Evolutionary conservation across 148 eudicot genomes (phyloP), one percentile per base, ranked within the genome.

Genomic region (Dianthus caryophyllus): DNA sequence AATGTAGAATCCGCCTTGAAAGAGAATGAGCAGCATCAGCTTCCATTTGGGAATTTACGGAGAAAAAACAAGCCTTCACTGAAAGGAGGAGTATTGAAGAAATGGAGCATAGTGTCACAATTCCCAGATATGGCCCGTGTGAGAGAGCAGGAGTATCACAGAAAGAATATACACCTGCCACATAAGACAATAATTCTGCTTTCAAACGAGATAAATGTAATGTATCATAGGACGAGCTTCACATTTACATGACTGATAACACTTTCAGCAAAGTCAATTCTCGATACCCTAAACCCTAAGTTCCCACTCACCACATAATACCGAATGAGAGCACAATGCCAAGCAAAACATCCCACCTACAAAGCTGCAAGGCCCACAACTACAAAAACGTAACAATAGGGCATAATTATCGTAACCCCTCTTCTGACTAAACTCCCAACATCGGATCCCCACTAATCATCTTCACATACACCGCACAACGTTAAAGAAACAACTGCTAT

Each of bases 111-210:
- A 90, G 5, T 27, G 84, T 75, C 78, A 88, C 96, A 58, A 88
- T 90, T 80, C 97, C 99, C 39, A 94, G 79, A 81, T 88, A 94
- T 12, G 93, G 96, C 54, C 97, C 99, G 15, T 90, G 89, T 33
- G 99, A 90, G 39, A 94, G 83, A 59, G 90, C 90, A 71, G 96
- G 86, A 24, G 80, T 87, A 77, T 94, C 97, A 70, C 96, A 90
- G 61, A 88, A 66, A 63, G 80, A 69, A 84, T 94, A 94, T 58
- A 85, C 96, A 84, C 88, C 99, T 94, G 85, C 63, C 60, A 56
- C 41, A 51, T 53, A 6, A 12, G 63, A 83, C 49, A 18, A 46
- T 12, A 48, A 47, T 33, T 22, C 66, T 24, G 44, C 11, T 25
- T 36, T 9, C 36, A 16, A 9, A 30, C 13, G 9, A 63, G 31